Evolutionary conservation across 2,329 filamentous ascomycete genomes (phyloP).

Genomic region (Emergomyces orientalis): DNA sequence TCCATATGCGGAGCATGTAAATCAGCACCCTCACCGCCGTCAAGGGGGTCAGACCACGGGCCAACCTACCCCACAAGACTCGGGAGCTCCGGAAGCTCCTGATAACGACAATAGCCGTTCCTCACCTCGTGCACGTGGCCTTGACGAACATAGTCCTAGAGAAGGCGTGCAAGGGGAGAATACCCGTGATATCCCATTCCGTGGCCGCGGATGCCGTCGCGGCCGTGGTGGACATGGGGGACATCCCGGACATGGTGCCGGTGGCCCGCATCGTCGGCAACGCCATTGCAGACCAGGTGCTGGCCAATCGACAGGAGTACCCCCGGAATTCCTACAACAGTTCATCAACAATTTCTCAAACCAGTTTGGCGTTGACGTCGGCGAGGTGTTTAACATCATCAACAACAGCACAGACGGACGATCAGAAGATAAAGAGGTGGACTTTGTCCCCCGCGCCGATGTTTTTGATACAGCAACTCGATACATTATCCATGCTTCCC

Average conservation of each 20-base stretch:
- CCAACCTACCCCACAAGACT: neutral
- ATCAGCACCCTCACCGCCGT: slow-evolving; percentile 8
- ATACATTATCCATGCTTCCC: slow-evolving; percentile 61
- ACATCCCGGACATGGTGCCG: neutral
- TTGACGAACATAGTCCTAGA: neutral
- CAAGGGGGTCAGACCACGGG: neutral
- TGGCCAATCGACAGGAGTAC: neutral
- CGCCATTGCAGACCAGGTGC: neutral
- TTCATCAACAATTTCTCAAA: slow-evolving; percentile 17
- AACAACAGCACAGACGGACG: slow-evolving; percentile 6
- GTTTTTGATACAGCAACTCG: slow-evolving; percentile 59
- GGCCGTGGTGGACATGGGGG: slow-evolving; percentile 1
- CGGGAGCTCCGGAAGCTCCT: neutral
- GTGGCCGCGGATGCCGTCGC: slow-evolving; percentile 3
- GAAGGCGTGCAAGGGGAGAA: neutral
- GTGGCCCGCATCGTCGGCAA: neutral
- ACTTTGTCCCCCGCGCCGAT: slow-evolving; percentile 43
- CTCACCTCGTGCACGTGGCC: neutral
- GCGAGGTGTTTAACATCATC: slow-evolving; percentile 15
- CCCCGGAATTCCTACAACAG: neutral
- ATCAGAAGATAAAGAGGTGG: slow-evolving; percentile 19
- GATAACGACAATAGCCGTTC: neutral
- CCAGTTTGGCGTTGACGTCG: slow-evolving; percentile 24
- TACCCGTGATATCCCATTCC: neutral
- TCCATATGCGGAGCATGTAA: slow-evolving; percentile 18